phyloP scores from a whole-genome alignment of 2,329 filamentous ascomycete genomes.

The Exophiala sp. region DNA sequence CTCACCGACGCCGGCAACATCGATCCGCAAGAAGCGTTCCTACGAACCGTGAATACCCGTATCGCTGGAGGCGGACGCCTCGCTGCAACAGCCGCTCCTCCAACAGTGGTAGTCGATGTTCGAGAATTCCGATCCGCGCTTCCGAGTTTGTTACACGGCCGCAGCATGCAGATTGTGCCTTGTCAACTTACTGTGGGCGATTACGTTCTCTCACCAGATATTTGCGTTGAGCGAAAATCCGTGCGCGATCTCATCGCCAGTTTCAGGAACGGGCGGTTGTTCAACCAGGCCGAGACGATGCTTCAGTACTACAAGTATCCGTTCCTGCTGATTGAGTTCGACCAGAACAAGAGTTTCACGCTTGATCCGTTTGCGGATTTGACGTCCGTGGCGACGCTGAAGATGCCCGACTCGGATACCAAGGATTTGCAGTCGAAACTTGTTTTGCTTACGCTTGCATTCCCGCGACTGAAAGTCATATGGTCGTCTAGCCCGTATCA shows the following conservation, averaged over 20 bases:
- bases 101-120: conserved; percentile 89
- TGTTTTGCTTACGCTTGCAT: conserved; percentile 86
- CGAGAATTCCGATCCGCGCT: conserved; percentile 93
- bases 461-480: conserved; percentile 83
- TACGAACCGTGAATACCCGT: conserved; percentile 92
- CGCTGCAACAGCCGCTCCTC: conserved; percentile 77
- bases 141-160: conserved; percentile 84
- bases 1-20: conserved; percentile 69
- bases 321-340: conserved; percentile 95
- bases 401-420: conserved; percentile 58
- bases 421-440: conserved; percentile 88
- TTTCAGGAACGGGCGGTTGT: conserved; percentile 86
- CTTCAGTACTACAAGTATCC: conserved; percentile 84
- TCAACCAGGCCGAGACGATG: conserved; percentile 91
- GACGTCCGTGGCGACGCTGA: conserved; percentile 59
- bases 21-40: conserved; percentile 85
- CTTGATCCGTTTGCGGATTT: conserved; percentile 69
- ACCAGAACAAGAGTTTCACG: conserved; percentile 95
- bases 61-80: conserved; percentile 91
- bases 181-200: conserved; percentile 96
- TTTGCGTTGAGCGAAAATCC: conserved; percentile 93
- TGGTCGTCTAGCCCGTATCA: conserved; percentile 88
- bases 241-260: conserved; percentile 87
- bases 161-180: conserved; percentile 81
- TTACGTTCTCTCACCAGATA: conserved; percentile 85